phyloP scores from a whole-genome alignment of 352 stramenopile genomes.

The Phytopythium helicoides region DNA sequence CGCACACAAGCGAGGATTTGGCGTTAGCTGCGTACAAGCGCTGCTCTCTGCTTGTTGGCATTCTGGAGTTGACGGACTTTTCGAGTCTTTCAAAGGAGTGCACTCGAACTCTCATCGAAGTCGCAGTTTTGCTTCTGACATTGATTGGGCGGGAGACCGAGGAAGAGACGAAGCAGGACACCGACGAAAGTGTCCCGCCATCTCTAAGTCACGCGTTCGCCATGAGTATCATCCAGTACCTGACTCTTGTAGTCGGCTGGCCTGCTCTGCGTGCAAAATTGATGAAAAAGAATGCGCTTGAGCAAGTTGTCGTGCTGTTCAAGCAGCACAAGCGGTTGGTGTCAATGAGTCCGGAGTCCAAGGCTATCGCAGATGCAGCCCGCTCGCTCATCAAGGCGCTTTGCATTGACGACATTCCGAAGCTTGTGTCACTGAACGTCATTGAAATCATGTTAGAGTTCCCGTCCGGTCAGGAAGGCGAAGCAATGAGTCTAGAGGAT shows the following conservation, averaged over 20 bases:
- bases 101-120: constrained; percentile 57
- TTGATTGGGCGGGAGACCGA: constrained; percentile 17
- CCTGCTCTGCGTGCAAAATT: constrained; percentile 40
- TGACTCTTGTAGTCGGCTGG: constrained; percentile 28
- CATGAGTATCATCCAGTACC: constrained; percentile 39
- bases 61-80: constrained; percentile 48
- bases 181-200: constrained; percentile 6
- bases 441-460: constrained; percentile 55
- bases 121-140: constrained; percentile 47
- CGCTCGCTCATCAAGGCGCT: constrained; percentile 53
- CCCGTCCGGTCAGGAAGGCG: constrained; percentile 21
- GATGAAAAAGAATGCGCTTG: constrained; percentile 52
- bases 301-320: constrained; percentile 47
- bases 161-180: constrained; percentile 20
- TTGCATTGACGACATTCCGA: constrained; percentile 60
- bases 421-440: constrained; percentile 58
- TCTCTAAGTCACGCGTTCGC: constrained; percentile 16
- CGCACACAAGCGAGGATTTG: too few relatives aligned
- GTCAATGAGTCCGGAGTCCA: constrained; percentile 15
- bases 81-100: constrained; percentile 42
- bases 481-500: constrained; percentile 2
- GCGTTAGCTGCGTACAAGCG: too few relatives aligned
- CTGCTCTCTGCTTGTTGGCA: constrained; percentile 48
- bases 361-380: constrained; percentile 25
- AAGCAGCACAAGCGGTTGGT: constrained; percentile 33